Evolutionary conservation across 169 alveolate genomes (phyloP).

Genomic region (Babesia caballi): DNA sequence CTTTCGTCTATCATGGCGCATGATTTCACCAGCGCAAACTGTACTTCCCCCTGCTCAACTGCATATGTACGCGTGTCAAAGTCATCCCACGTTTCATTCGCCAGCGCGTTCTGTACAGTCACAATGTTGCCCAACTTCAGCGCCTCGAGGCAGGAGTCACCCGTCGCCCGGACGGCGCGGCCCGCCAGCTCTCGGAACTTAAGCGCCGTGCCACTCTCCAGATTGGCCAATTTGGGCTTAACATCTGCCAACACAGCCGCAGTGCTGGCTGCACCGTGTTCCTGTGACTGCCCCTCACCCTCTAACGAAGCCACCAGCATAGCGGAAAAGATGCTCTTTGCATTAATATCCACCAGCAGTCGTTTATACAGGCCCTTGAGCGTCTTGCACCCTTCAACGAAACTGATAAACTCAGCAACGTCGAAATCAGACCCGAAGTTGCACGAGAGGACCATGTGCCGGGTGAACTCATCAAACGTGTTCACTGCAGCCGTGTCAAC

Average conservation of each 20-base stretch:
- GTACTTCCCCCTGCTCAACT: not conserved
- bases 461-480: slow-evolving; percentile 15
- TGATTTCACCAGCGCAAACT: slow-evolving; percentile 3
- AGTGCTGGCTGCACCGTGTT: not conserved
- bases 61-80: not conserved
- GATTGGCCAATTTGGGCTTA: not conserved
- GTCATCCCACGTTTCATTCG: slow-evolving; percentile 22
- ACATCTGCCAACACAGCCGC: not conserved
- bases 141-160: slow-evolving; percentile 17
- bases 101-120: slow-evolving; percentile 1
- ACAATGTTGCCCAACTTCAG: slow-evolving; percentile 3
- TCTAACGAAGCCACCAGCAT: not conserved
- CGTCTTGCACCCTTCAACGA: slow-evolving; percentile 2
- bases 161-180: not conserved
- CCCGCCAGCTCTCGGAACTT: not conserved
- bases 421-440: not conserved
- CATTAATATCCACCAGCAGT: slow-evolving; percentile 1
- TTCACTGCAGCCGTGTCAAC: not conserved
- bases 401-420: not conserved
- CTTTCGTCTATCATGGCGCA: slow-evolving; percentile 9
- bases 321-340: not conserved
- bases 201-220: not conserved
- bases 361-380: not conserved
- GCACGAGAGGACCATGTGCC: not conserved
- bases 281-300: not conserved